Base-by-base conservation (phyloP, 495 filamentous ascomycete species). In the Aspergillus heteromorphus region DNA sequence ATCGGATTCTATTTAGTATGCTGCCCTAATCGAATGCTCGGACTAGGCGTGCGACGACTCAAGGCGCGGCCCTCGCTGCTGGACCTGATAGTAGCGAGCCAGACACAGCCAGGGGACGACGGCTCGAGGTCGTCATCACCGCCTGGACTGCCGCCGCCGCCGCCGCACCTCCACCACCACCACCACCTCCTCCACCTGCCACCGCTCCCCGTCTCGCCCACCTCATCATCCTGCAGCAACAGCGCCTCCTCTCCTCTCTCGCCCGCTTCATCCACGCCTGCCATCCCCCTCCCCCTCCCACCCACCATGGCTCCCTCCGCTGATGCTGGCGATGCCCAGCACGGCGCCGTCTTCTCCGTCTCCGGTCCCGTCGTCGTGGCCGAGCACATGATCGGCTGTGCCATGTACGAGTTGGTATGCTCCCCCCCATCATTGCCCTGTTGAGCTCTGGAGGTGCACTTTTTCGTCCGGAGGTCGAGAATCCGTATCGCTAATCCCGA, bases 321-420 rank as follows among this genome's bases (percentile, higher is more conserved):
- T 30, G 49, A 75, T 54, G 68, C 61, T 55, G 77, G 74, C 42
- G 79, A 83, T 52, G 67, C 75, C 9, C 71, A 81, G 55, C 72
- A 83, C 78, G 86, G 84, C 63, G 59, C 70, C 52, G 72, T 80
- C 68, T 78, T 76, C 61, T 79, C 69, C 52, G 65, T 72, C 54
- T 66, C 64, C 65, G 93, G 91, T 49, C 95, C 93, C 62, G 93
- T 99, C 76, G 86, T 97, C 60, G 84, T 97, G 61, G 93, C 95
- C 67, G 92, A 97, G 78, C 84, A 97, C 71, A 96, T 97, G 92
- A 88, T 91, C 66, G 93, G 93, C 67, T 95, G 93, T 85, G 91
- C 93, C 65, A 97, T 99, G 95, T 97, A 99, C 80, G 93, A 99
- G 77, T 76, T 99, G 82, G 92, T 92, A 74, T 56, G 79, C 53